Conservation (phyloP, 1,284 basidiomycete species). For the Ceratobasidium sp. region DNA sequence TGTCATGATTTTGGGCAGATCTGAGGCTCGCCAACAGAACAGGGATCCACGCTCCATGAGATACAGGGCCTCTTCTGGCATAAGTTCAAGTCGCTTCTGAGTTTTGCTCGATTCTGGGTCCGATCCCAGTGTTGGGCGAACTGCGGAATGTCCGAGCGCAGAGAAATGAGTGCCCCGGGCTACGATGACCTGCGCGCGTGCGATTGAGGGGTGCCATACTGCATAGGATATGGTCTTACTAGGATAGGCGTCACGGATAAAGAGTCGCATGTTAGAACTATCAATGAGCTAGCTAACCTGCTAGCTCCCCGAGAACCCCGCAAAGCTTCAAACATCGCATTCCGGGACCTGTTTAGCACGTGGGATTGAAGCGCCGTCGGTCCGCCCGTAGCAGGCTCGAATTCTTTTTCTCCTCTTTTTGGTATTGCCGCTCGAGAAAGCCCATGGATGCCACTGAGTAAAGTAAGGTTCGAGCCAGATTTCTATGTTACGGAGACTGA, state of each 20-base stretch:
- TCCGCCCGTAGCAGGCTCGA: constrained; percentile 79
- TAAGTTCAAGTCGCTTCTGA: constrained; percentile 70
- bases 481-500: constrained; percentile 44
- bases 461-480: not conserved
- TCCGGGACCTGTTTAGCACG: constrained; percentile 70
- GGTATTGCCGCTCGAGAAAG: constrained; percentile 66
- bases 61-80: constrained; percentile 95
- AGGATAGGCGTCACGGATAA: constrained; percentile 11
- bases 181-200: constrained; percentile 70
- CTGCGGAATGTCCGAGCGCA: constrained; percentile 76
- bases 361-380: constrained; percentile 83
- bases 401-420: constrained; percentile 94
- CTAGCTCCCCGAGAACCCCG: constrained; percentile 71
- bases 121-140: constrained; percentile 54
- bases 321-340: constrained; percentile 86
- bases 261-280: not conserved
- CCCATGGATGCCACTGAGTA: constrained; percentile 42
- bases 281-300: not conserved
- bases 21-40: constrained; percentile 74
- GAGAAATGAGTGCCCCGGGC: constrained; percentile 80
- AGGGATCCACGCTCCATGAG: constrained; percentile 87
- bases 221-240: constrained; percentile 79
- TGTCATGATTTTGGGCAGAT: constrained; percentile 46
- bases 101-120: constrained; percentile 41
- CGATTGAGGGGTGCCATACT: constrained; percentile 71